Evolutionary conservation across 495 filamentous ascomycete species (phyloP).

Genomic region (Hyaloscypha hepaticicola): DNA sequence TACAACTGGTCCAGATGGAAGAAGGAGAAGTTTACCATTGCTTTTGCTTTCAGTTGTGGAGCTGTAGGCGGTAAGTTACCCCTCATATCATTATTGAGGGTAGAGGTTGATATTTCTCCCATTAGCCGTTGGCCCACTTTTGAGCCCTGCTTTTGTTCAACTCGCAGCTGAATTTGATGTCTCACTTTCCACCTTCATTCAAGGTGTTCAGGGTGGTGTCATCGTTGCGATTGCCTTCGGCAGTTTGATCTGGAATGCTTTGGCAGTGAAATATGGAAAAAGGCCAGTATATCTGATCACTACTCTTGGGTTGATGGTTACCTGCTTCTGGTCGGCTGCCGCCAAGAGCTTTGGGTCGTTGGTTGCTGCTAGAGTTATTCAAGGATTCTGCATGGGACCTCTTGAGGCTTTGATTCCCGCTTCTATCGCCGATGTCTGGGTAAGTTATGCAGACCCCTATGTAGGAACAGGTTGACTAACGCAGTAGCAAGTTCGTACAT

Average conservation of each 20-base stretch:
- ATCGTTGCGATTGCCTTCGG: slow-evolving; percentile 21
- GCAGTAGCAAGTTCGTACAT: slow-evolving; percentile 27
- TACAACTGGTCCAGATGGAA: slow-evolving; percentile 47
- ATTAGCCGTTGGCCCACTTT: slow-evolving; percentile 42
- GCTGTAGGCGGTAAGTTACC: slow-evolving; percentile 39
- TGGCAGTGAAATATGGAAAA: slow-evolving; percentile 21
- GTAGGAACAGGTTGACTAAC: not conserved
- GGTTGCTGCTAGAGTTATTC: slow-evolving; percentile 33
- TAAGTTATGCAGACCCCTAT: not conserved
- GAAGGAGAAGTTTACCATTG: slow-evolving; percentile 40
- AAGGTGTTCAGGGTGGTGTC: slow-evolving; percentile 17
- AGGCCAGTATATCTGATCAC: slow-evolving; percentile 18
- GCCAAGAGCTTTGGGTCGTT: slow-evolving; percentile 29
- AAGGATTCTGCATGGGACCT: slow-evolving; percentile 46
- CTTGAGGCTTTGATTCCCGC: slow-evolving; percentile 58
- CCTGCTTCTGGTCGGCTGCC: slow-evolving; percentile 22
- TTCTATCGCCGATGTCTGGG: slow-evolving; percentile 51
- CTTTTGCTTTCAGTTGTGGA: slow-evolving; percentile 40
- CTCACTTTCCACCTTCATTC: slow-evolving; percentile 10
- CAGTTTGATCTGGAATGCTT: slow-evolving; percentile 13
- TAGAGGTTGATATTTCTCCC: not conserved
- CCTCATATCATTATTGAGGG: not conserved
- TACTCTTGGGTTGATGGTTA: slow-evolving; percentile 11
- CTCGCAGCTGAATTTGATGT: slow-evolving; percentile 20
- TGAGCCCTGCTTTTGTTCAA: slow-evolving; percentile 31